These are phyloP conservation scores for Fusarium sp. DNA, from an alignment of 2,329 filamentous ascomycete species.

Conservation along the genomic window DNA sequence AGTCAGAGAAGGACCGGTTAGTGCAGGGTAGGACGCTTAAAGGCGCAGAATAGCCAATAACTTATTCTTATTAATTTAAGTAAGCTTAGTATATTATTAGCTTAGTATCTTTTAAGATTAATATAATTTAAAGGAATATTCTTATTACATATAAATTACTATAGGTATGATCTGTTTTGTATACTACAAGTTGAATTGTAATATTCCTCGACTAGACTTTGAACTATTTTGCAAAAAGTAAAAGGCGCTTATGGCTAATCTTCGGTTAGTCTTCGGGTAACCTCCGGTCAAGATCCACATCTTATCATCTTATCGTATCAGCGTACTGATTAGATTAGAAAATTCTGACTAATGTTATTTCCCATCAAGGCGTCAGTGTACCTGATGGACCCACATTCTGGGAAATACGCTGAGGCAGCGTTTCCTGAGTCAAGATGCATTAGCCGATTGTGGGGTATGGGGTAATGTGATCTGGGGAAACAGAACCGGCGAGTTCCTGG, in stretches of 20 bases:
- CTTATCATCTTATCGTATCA: too few relatives aligned
- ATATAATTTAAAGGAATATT: too few relatives aligned
- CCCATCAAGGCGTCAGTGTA: not conserved
- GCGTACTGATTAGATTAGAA: too few relatives aligned
- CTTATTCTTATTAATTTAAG: accelerated
- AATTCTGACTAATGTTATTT: not conserved
- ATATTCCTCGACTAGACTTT: too few relatives aligned
- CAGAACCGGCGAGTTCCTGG: not conserved
- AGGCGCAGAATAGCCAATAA: not conserved
- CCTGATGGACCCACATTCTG: not conserved
- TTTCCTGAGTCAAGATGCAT: not conserved
- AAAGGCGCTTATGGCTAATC: not conserved
- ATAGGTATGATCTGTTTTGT: accelerated
- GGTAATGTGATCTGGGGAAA: not conserved
- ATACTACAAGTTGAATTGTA: too few relatives aligned
- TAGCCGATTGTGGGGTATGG: not conserved
- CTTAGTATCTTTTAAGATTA: too few relatives aligned
- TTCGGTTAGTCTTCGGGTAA: not conserved
- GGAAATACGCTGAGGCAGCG: not conserved
- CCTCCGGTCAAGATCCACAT: accelerated
- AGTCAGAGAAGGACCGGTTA: accelerated
- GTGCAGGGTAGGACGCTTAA: not conserved
- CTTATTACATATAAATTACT: too few relatives aligned
- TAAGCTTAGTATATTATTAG: accelerated
- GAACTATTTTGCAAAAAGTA: too few relatives aligned